These are phyloP conservation scores for Chlamydomonas applanata DNA, from an alignment of 139 green algal species.

Conservation along the genomic window DNA sequence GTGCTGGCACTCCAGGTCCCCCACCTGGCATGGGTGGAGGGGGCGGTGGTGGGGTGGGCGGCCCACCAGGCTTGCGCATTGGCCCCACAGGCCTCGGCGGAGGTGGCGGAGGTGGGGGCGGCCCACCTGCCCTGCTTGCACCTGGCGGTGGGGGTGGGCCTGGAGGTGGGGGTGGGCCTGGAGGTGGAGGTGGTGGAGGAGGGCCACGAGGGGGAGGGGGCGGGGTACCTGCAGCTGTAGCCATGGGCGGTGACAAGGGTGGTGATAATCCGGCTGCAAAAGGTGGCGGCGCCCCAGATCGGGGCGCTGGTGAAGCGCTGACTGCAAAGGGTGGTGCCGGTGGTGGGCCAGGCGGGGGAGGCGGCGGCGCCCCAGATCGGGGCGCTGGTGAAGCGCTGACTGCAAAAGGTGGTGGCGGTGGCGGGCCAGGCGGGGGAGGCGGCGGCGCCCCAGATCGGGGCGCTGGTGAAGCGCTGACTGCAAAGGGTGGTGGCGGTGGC, in stretches of 20 bases:
- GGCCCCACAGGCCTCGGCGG: background rate
- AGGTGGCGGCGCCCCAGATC: too few relatives aligned
- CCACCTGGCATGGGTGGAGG: background rate
- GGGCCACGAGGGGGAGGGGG: background rate
- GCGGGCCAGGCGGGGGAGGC: slow-evolving; percentile 11
- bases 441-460: background rate
- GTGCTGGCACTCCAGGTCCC: too few relatives aligned
- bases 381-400: background rate
- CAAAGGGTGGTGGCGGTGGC: background rate
- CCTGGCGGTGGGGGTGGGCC: slow-evolving; percentile 16
- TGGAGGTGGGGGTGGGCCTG: background rate
- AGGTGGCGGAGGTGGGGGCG: background rate
- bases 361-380: background rate
- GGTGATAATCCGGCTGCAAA: too few relatives aligned
- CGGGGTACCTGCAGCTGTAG: too few relatives aligned
- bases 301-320: too few relatives aligned
- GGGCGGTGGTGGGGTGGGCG: slow-evolving; percentile 16
- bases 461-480: background rate
- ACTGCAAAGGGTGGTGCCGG: too few relatives aligned
- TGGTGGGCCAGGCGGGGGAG: slow-evolving; percentile 8
- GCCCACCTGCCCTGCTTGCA: too few relatives aligned
- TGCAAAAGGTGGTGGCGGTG: slow-evolving; percentile 1
- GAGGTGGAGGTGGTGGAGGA: slow-evolving; percentile 14
- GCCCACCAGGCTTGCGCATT: background rate
- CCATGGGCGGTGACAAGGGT: too few relatives aligned